Conservation (phyloP, 2,329 filamentous ascomycete species). For the Stagonosporopsis rhizophila region DNA sequence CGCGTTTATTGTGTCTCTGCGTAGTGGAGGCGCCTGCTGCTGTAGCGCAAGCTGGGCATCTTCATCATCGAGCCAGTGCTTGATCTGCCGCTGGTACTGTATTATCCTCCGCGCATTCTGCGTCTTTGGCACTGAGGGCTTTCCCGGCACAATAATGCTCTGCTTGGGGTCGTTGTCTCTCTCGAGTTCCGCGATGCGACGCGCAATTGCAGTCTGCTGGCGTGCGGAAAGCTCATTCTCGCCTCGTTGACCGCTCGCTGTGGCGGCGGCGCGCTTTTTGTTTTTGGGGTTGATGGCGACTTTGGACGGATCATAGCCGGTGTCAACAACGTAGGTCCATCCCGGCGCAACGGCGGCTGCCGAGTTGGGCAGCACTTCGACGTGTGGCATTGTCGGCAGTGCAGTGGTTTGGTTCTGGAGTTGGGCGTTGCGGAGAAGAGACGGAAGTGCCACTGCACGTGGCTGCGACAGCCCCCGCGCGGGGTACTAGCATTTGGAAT, state of each 20-base stretch:
- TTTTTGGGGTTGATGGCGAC: slow-evolving; percentile 59
- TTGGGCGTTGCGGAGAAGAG: slow-evolving; percentile 12
- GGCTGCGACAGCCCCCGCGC: slow-evolving; percentile 13
- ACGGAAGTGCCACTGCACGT: slow-evolving; percentile 15
- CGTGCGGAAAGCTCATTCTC: slow-evolving; percentile 74
- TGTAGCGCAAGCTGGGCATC: slow-evolving; percentile 69
- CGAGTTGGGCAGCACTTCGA: slow-evolving; percentile 79
- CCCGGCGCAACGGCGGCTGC: slow-evolving; percentile 77
- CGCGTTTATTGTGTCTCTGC: slow-evolving; percentile 20
- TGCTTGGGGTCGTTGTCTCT: slow-evolving; percentile 68
- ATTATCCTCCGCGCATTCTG: slow-evolving; percentile 74
- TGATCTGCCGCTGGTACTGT: slow-evolving; percentile 81
- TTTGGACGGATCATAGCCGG: slow-evolving; percentile 64
- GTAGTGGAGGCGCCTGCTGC: slow-evolving; percentile 31
- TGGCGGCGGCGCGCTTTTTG: slow-evolving; percentile 70
- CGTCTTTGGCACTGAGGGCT: slow-evolving; percentile 58
- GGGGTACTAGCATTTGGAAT: slow-evolving; percentile 19
- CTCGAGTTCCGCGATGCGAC: slow-evolving; percentile 83
- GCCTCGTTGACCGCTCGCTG: slow-evolving; percentile 43
- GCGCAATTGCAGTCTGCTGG: slow-evolving; percentile 80
- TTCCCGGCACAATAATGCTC: slow-evolving; percentile 53
- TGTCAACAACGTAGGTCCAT: slow-evolving; percentile 91
- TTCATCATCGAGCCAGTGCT: slow-evolving; percentile 82
- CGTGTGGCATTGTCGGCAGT: slow-evolving; percentile 65
- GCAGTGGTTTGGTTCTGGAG: neutral